Evolutionary conservation across 352 stramenopile species (phyloP), one percentile per base, ranked within the genome.

Genomic region (Globisporangium ultimum): DNA sequence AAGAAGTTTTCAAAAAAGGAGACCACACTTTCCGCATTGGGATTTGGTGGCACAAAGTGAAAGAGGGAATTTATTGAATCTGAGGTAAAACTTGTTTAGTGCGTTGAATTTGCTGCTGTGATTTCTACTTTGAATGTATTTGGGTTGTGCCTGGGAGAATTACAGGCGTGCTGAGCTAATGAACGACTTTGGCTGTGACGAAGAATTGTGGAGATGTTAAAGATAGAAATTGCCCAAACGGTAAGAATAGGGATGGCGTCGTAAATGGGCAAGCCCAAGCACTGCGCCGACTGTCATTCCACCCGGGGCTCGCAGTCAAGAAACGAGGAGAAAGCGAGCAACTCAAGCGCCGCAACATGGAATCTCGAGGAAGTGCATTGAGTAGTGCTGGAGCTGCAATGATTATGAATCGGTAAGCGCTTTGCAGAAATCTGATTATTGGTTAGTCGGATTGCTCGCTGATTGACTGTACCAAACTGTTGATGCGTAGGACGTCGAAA

Each of bases 331-430:
- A 15, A 8, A 11, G 45, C 4, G 9, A 5, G 28, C 3, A 10
- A 2, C 28, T 36, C 8, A 11, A 10, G 8, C 28, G 7, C 7
- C 0, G 7, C 28, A 36, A 1, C 28, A 63, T 91, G 78, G 77
- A 89, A 58, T 66, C 73, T 47, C 69, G 81, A 46, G 63, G 64
- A 20, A 85, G 66, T 45, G 66, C 81, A 11, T 63, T 89, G 48
- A 87, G 79, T 34, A 87, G 62, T 42, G 79, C 81, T 6, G 79
- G 77, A 2, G 77, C 77, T 2, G 76, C 79, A 22, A 89, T 89
- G 79, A 85, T 89, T 62, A 75, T 87, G 73, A 83, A 80, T 48
- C 54, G 76, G 77, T 87, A 10, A 17, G 22, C 21, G 20, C n/a
- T 43, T 20, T 15, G 5, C n/a, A 32, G 22, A 45, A 18, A 43